These are phyloP conservation scores for Nakazawaea molendinolei DNA, from an alignment of 805 yeast genomes.

Conservation along the genomic window DNA sequence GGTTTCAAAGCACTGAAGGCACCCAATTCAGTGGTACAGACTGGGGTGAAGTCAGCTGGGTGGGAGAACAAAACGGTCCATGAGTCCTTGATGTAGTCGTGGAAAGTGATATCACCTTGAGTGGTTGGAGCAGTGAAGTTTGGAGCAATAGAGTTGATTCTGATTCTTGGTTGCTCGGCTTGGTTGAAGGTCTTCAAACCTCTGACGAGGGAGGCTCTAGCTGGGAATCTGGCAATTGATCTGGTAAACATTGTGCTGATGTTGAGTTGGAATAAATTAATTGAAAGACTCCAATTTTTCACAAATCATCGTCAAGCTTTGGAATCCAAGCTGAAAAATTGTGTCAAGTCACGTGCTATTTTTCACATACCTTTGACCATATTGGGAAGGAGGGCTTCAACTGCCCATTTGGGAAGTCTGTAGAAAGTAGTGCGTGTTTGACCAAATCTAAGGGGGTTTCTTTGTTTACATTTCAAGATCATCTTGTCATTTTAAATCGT, in stretches of 20 bases:
- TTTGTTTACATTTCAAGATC: neutral
- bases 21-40: conserved; percentile 93
- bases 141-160: conserved; percentile 67
- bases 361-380: neutral
- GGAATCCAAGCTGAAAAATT: conserved; percentile 1
- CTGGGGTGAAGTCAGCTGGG: conserved; percentile 96
- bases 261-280: conserved; percentile 25
- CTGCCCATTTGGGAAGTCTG: neutral
- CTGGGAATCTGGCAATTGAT: conserved; percentile 16
- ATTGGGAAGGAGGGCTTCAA: neutral
- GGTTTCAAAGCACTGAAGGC: conserved; percentile 87
- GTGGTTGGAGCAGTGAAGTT: conserved; percentile 82
- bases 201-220: conserved; percentile 22
- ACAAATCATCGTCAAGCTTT: neutral
- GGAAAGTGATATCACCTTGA: conserved; percentile 78
- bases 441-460: neutral
- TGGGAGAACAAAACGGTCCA: conserved; percentile 91
- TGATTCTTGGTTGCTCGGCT: conserved; percentile 50
- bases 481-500: too few species aligned
- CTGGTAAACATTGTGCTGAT: conserved; percentile 17
- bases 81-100: conserved; percentile 75
- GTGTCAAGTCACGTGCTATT: conserved; percentile 10
- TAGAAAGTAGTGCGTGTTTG: neutral
- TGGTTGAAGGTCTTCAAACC: conserved; percentile 13
- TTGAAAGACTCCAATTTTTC: conserved; percentile 17